Percentiles rank a stretch among this genome's conserved stretches.
Conservation (phyloP, 495 filamentous ascomycete species). For the Penicillium psychrofluorescens region DNA sequence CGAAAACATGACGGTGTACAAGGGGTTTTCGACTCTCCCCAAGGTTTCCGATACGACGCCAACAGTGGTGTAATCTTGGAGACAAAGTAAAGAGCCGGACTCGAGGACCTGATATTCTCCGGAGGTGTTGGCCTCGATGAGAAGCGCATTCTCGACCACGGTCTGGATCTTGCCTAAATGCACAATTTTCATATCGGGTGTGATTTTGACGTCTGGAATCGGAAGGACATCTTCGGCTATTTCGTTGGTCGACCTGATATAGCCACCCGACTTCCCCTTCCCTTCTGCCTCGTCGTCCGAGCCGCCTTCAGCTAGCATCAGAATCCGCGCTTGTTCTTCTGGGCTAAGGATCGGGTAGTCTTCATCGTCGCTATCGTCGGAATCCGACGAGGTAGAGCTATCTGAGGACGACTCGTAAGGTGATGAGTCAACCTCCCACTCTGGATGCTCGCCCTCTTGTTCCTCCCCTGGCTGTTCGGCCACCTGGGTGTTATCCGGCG, state of each 20-base stretch:
- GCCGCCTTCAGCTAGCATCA: constrained; percentile 67
- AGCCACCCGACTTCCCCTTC: constrained; percentile 37
- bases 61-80: constrained; percentile 64
- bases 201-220: constrained; percentile 68
- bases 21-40: constrained; percentile 72
- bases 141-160: constrained; percentile 64
- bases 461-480: constrained; percentile 17
- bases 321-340: constrained; percentile 68
- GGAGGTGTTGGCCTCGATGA: constrained; percentile 71
- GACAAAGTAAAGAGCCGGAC: constrained; percentile 72
- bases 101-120: constrained; percentile 82
- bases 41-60: constrained; percentile 76
- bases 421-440: constrained; percentile 64
- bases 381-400: constrained; percentile 41
- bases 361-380: constrained; percentile 61
- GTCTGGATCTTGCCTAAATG: constrained; percentile 65
- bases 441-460: constrained; percentile 58
- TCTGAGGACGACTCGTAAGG: constrained; percentile 52
- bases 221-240: constrained; percentile 56
- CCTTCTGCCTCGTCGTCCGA: constrained; percentile 64
- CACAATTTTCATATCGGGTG: constrained; percentile 64
- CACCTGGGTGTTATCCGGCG: background rate
- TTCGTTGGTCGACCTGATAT: constrained; percentile 68
- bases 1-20: constrained; percentile 70
- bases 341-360: constrained; percentile 65